These are phyloP conservation scores for Bryoerythrophyllum caledonicum DNA, from an alignment of 225 moss, liverwort and hornwort genomes.

Conservation along the genomic window DNA sequence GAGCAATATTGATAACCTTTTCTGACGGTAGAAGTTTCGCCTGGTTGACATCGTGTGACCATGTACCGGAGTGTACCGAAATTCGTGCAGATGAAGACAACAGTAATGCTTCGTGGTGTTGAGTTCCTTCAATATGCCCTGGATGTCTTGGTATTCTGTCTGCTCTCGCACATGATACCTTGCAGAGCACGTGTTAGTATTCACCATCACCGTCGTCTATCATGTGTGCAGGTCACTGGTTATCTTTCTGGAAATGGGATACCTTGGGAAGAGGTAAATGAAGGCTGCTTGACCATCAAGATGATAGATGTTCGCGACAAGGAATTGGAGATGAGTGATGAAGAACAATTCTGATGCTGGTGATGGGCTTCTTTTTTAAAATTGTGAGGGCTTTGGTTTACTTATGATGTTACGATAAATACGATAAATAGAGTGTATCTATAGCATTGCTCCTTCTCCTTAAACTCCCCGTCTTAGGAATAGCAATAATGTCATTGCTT, in stretches of 20 bases:
- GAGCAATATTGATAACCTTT: conserved; percentile 52
- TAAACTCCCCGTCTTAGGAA: background rate
- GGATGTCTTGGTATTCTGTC: too few relatives aligned
- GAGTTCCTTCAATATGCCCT: too few relatives aligned
- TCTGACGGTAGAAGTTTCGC: conserved; percentile 70
- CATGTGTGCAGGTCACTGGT: conserved; percentile 45
- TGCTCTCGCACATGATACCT: too few relatives aligned
- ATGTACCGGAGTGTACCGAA: conserved; percentile 75
- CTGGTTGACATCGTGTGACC: conserved; percentile 89
- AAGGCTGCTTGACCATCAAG: conserved; percentile 64
- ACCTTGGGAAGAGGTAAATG: conserved; percentile 63
- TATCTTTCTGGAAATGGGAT: conserved; percentile 50
- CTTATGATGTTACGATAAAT: background rate
- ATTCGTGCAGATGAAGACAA: conserved; percentile 78
- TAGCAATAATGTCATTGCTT: background rate
- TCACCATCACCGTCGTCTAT: background rate
- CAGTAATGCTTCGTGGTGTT: too few relatives aligned
- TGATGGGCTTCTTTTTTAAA: background rate
- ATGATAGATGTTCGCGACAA: conserved; percentile 54
- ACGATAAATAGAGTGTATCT: background rate
- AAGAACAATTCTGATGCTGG: background rate
- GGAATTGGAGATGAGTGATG: conserved; percentile 23
- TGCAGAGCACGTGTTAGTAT: too few relatives aligned
- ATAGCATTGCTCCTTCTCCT: background rate
- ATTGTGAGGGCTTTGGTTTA: background rate